phyloP scores from a whole-genome alignment of 2,329 filamentous ascomycete species.

The Spiromastix sp. region DNA sequence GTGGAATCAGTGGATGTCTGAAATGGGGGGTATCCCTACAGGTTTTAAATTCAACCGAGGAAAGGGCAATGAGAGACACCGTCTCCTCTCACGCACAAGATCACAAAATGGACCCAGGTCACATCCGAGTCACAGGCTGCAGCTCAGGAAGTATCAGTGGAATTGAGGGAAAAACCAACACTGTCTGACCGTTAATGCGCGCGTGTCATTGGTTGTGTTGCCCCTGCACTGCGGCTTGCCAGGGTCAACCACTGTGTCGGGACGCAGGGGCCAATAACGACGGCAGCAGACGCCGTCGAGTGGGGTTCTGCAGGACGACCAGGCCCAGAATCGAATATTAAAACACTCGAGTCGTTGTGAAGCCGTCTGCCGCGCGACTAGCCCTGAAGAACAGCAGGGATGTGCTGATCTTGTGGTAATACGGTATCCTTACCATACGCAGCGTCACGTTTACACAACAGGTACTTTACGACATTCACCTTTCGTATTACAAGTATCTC shows the following conservation, averaged over 20 bases:
- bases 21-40: no score
- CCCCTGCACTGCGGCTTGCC: constrained; percentile 2
- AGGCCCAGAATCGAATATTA: background rate
- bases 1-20: no score
- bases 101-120: no score
- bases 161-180: constrained; percentile 2
- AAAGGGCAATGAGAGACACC: no score
- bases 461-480: background rate
- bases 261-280: constrained; percentile 1
- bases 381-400: background rate
- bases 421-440: background rate
- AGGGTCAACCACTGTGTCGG: constrained; percentile 3
- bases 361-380: constrained; percentile 7
- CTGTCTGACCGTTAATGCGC: background rate
- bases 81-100: no score
- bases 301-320: background rate
- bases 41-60: no score
- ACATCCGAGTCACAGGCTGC: no score
- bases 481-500: background rate
- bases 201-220: background rate
- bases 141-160: no score
- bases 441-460: background rate
- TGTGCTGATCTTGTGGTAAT: constrained; percentile 1
- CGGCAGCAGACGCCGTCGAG: background rate
- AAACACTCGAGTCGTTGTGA: background rate